Conservation (phyloP, 306 rosid species). For the Fagus crenata region DNA sequence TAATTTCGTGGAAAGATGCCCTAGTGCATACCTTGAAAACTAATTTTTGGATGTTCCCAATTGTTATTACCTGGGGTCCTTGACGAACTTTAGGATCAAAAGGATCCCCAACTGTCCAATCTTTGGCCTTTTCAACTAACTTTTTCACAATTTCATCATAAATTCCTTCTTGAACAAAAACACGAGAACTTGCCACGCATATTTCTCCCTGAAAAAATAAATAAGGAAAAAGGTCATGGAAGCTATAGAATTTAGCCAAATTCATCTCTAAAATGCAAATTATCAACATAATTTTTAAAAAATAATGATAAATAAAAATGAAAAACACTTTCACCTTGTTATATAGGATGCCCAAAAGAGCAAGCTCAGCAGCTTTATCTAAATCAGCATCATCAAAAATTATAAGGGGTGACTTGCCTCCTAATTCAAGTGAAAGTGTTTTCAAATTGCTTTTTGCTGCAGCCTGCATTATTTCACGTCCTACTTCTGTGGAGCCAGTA, state of each 20-base stretch:
- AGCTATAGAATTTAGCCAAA: not conserved
- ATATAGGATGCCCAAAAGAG: conserved; percentile 53
- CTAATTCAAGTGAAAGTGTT: conserved; percentile 73
- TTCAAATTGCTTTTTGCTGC: conserved; percentile 84
- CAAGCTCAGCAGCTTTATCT: conserved; percentile 64
- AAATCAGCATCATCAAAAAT: conserved; percentile 80
- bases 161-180: conserved; percentile 82
- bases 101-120: conserved; percentile 86
- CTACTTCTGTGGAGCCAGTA: conserved; percentile 82
- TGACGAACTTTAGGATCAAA: conserved; percentile 72
- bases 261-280: not conserved
- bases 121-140: conserved; percentile 54
- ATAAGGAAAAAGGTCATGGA: not conserved
- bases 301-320: too few relatives aligned
- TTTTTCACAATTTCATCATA: conserved; percentile 72
- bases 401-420: conserved; percentile 84
- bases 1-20: too few relatives aligned
- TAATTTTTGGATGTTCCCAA: not conserved
- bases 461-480: conserved; percentile 73
- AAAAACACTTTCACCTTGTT: conserved; percentile 57
- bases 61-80: conserved; percentile 71
- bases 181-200: conserved; percentile 76
- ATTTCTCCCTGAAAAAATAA: conserved; percentile 67
- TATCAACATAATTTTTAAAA: not conserved
- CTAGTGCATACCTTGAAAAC: not conserved